Evolutionary conservation across 2,329 filamentous ascomycete genomes (phyloP), one percentile per base, ranked within the genome.

Genomic region (Fusarium tricinctum): DNA sequence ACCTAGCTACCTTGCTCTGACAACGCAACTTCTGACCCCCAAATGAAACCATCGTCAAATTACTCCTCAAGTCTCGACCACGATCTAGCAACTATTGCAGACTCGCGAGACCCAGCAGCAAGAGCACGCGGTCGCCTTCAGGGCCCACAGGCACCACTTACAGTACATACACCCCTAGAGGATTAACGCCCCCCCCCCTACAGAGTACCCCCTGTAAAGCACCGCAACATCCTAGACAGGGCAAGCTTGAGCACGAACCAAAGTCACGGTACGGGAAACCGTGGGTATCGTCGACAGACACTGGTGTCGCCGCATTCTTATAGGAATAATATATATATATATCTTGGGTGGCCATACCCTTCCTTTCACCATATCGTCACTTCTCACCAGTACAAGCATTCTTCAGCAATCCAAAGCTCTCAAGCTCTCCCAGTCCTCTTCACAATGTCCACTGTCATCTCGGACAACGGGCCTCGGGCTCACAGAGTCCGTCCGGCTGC

Each of bases 241-340:
- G 61, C 43, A 62, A 63, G 51, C 51, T 67, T 45, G 22, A 68
- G 51, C 52, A 69, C 61, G 66, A 69, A 55, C 66, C 61, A 57
- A 69, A 69, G 66, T 69, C 66, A 62, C 66, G 66, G 66, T 69
- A 73, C 71, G 56, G 17, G 59, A 64, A 64, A 51, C 67, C 50
- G 58, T 51, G 57, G 45, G 28, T 10, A 30, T 30, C 28, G 28
- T 30, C 28, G 5, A 30, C 28, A 30, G 9, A 30, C 28, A 30
- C 28, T 30, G 28, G 54, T 52, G 66, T 56, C 44, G 66, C 63
- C 57, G 51, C 54, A 50, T 46, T 68, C 65, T 58, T 68, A 65
- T 65, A 64, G 65, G 65, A 63, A 55, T 58, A 63, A 58, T 65
- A 66, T 69, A 73, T 74, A 72, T 69, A 71, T 72, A 58, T 65